These are phyloP conservation scores for Tillandsia leiboldiana DNA, from an alignment of 176 grass and related monocot species.

Conservation along the genomic window DNA sequence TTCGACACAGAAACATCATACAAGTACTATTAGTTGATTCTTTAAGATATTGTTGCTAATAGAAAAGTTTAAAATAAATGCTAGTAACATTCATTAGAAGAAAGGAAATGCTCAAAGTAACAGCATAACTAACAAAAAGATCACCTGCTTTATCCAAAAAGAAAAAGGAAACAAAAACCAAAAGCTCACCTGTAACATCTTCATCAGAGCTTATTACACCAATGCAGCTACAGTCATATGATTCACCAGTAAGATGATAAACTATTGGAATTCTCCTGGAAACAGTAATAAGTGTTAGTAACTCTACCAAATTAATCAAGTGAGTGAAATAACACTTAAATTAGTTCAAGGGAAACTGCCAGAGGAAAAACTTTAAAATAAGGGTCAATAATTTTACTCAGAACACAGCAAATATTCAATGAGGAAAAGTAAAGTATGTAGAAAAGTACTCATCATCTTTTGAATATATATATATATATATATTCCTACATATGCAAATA, in stretches of 20 bases:
- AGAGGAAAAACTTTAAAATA: no score
- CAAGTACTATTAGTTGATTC: background rate
- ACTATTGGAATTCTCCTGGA: background rate
- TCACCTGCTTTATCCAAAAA: conserved; percentile 10
- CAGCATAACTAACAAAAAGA: background rate
- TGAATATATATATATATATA: no score
- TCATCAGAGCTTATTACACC: conserved; percentile 6
- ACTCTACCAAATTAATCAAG: background rate
- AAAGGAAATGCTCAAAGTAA: background rate
- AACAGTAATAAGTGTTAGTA: background rate
- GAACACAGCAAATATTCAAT: no score
- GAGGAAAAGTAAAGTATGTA: no score
- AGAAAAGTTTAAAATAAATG: background rate
- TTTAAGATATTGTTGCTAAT: background rate
- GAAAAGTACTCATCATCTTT: no score
- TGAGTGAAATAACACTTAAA: background rate
- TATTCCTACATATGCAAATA: no score
- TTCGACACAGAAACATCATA: background rate
- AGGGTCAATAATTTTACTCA: no score
- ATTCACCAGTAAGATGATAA: conserved; percentile 12
- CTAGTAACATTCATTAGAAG: background rate
- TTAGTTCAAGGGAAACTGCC: background rate
- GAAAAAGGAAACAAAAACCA: background rate
- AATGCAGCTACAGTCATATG: conserved; percentile 8
- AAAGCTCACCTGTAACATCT: conserved; percentile 21